Evolutionary conservation across 345 rosid species (phyloP), one percentile per base, ranked within the genome.

Genomic region (sweet orange (Citrus sinensis)): DNA sequence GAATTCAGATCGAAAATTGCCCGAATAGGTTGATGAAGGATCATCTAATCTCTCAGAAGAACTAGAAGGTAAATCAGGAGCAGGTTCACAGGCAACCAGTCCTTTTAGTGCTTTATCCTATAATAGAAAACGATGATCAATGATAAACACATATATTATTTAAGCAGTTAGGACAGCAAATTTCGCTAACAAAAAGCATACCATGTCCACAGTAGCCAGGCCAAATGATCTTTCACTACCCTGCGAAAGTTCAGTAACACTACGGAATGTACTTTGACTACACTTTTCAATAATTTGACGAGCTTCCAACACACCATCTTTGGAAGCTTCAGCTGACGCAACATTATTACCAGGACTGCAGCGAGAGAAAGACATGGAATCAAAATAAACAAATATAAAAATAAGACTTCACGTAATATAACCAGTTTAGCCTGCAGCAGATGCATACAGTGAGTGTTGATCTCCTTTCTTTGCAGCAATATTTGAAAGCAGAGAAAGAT

Each of bases 41-140:
- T 87, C 80, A 78, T 75, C 87, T 75, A 77, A 79, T 60, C 83
- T 84, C 81, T 81, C 88, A 77, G 80, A 78, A 70, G 88, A 74
- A 71, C 86, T 85, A 19, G 74, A 73, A 66, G 82, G 79, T 70
- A 84, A 78, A 73, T 73, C 69, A 54, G 88, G 79, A 71, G 83
- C 59, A 59, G 84, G 71, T 80, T 84, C 88, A 81, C 79, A 80
- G 76, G 92, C 79, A 75, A 87, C 89, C 80, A 96, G 83, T 84
- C 97, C 98, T 89, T 90, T 96, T 76, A 96, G 82, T 9, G 95
- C 98, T 85, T 94, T 90, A 74, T 88, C 92, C 99, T 96, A 78
- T 65, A 70, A 74, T 82, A 78, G 75, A 59, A 81, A 60, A 60
- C n/a, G 51, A 65, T 16, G 60, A 74, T 56, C 78, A 40, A 70